These are phyloP conservation scores for Aegilops longissima DNA, from an alignment of 176 grass and related monocot species.

Conservation along the genomic window DNA sequence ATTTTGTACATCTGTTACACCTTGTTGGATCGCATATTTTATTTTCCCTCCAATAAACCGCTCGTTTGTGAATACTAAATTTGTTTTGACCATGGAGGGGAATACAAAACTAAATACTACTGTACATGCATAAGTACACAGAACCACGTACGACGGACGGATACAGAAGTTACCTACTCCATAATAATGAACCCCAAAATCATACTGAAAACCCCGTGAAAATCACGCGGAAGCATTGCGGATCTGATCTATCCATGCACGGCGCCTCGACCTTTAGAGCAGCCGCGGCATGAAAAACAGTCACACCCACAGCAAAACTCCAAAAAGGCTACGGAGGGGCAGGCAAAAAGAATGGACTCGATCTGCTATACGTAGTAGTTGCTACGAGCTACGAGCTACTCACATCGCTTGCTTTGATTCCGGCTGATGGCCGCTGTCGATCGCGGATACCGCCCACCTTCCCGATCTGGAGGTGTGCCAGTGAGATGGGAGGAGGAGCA, in stretches of 20 bases:
- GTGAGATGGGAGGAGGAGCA: not conserved
- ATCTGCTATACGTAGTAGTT: no score
- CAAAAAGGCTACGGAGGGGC: not conserved
- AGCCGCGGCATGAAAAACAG: not conserved
- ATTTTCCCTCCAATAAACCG: no score
- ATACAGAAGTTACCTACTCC: no score
- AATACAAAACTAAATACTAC: not conserved
- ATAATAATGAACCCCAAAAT: not conserved
- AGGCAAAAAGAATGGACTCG: not conserved
- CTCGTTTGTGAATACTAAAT: not conserved
- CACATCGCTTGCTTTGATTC: not conserved
- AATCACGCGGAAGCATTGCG: no score
- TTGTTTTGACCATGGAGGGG: not conserved
- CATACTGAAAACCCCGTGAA: not conserved
- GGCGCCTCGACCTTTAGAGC: no score
- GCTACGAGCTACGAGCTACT: not conserved
- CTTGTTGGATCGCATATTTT: no score
- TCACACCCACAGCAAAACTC: not conserved
- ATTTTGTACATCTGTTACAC: not conserved
- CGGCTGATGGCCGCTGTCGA: not conserved
- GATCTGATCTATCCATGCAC: no score
- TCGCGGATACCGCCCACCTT: not conserved
- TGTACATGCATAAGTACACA: not conserved
- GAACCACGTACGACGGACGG: not conserved
- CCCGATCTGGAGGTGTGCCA: not conserved